Evolutionary conservation across 2,329 filamentous ascomycete species (phyloP), one percentile per base, ranked within the genome.

Genomic region (Neopestalotiopsis clavispora): DNA sequence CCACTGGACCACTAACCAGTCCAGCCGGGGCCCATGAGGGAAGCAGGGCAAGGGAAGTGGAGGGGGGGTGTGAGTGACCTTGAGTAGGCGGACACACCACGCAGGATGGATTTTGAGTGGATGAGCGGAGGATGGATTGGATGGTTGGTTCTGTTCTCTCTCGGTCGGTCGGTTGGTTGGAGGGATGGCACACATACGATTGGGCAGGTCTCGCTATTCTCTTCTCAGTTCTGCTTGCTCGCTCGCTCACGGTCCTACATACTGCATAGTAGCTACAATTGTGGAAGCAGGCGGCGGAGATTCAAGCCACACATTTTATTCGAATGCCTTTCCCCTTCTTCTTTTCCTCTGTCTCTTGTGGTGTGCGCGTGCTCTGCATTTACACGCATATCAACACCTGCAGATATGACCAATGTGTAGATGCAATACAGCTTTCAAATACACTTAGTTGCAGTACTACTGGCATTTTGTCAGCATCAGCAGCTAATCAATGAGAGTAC

Each of bases 31-130:
- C 57, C 30, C 64, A 32, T 57, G 45, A 40, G 59, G 23, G 30
- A 30, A 30, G 57, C 57, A 66, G 64, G 45, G 52, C 45, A 66
- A 58, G 64, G 64, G 45, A 58, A 45, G n/a, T 28, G 34, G 38
- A 20, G 60, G 32, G 20, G 20, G 32, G 30, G 60, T 30, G 34
- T 28, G 34, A 63, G n/a, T 20, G 5, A 45, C n/a, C 13, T 40
- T 17, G 30, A 40, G 32, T 63, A 12, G n/a, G n/a, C 60, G 38
- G 20, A 42, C 30, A 45, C 12, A 38, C 34, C 34, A 38, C 34
- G 20, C 30, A 40, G 32, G 60, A 45, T 28, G 30, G 38, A 38
- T 23, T 14, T 34, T 38, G 32, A 12, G 38, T 32, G 58, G 23
- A 34, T 28, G 28, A 7, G 58, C 58, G 34, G 34, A 60, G 58